Evolutionary conservation across 176 grass and related monocot genomes (phyloP).

Genomic region (Aegilops sharonensis): DNA sequence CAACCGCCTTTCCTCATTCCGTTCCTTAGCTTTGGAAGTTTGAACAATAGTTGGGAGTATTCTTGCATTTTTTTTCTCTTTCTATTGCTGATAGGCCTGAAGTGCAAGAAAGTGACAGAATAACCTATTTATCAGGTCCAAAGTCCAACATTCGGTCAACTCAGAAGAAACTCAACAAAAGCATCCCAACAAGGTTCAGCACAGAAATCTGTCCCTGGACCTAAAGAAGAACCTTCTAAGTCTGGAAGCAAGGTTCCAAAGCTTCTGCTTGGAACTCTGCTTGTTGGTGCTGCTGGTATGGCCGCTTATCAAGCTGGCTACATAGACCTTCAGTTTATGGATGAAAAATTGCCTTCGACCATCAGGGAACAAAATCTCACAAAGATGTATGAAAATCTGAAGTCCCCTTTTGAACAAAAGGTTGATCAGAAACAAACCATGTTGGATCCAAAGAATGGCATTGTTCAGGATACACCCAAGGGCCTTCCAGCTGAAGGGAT

Average conservation of each 20-base stretch:
- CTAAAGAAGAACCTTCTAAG: conserved; percentile 50
- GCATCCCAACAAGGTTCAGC: conserved; percentile 54
- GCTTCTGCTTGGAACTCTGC: conserved; percentile 65
- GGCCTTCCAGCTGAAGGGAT: conserved; percentile 29
- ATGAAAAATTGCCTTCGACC: conserved; percentile 38
- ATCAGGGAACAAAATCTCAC: conserved; percentile 23
- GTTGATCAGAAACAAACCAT: conserved; percentile 34
- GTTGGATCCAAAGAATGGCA: conserved; percentile 33
- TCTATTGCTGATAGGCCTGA: not conserved
- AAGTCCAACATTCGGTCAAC: conserved; percentile 48
- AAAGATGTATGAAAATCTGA: conserved; percentile 48
- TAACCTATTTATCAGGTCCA: conserved; percentile 28
- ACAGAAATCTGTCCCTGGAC: conserved; percentile 39
- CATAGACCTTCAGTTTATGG: conserved; percentile 50
- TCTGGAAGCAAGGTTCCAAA: conserved; percentile 55
- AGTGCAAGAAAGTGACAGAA: not conserved
- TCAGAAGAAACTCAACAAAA: conserved; percentile 68
- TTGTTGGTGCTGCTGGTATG: conserved; percentile 60
- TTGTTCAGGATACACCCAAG: conserved; percentile 41
- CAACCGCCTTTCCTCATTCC: not conserved
- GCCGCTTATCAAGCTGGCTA: conserved; percentile 74
- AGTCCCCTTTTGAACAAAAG: conserved; percentile 45
- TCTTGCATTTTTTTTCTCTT: not conserved
- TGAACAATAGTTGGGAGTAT: not conserved
- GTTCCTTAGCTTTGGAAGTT: not conserved